These are phyloP conservation scores for Pyronema omphalodes DNA, from an alignment of 495 filamentous ascomycete genomes.

Conservation along the genomic window DNA sequence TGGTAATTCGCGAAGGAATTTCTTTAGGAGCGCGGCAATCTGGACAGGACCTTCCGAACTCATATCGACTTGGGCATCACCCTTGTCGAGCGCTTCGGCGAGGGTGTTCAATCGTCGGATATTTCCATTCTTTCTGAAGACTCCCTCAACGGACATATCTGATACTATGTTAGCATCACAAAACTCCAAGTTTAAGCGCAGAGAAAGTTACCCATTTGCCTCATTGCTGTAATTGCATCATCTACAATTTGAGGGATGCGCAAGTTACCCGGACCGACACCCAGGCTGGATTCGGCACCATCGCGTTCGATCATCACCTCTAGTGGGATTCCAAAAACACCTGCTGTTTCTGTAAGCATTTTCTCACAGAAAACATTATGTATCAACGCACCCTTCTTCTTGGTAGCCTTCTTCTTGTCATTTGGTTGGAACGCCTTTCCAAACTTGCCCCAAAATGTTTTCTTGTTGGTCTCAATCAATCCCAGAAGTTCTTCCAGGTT, in stretches of 20 bases:
- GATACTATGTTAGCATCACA: constrained; percentile 4
- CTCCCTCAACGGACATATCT: constrained; percentile 95
- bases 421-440: constrained; percentile 63
- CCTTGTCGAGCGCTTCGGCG: constrained; percentile 62
- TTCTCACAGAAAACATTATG: constrained; percentile 13
- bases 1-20: constrained; percentile 84
- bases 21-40: constrained; percentile 84
- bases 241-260: constrained; percentile 78
- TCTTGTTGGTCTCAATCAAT: constrained; percentile 82
- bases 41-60: constrained; percentile 75
- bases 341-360: constrained; percentile 23
- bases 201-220: constrained; percentile 47
- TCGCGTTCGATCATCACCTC: constrained; percentile 82
- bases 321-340: constrained; percentile 65
- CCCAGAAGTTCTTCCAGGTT: constrained; percentile 85
- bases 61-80: constrained; percentile 62
- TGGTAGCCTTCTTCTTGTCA: constrained; percentile 54
- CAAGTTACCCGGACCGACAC: constrained; percentile 77
- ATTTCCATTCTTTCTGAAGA: constrained; percentile 98
- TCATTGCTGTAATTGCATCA: constrained; percentile 81
- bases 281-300: constrained; percentile 87
- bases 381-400: constrained; percentile 56
- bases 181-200: not conserved
- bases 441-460: constrained; percentile 94
- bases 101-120: constrained; percentile 77